Evolutionary conservation across 805 yeast species (phyloP), one percentile per base, ranked within the genome.

Genomic region (Wickerhamiella bombiphila): DNA sequence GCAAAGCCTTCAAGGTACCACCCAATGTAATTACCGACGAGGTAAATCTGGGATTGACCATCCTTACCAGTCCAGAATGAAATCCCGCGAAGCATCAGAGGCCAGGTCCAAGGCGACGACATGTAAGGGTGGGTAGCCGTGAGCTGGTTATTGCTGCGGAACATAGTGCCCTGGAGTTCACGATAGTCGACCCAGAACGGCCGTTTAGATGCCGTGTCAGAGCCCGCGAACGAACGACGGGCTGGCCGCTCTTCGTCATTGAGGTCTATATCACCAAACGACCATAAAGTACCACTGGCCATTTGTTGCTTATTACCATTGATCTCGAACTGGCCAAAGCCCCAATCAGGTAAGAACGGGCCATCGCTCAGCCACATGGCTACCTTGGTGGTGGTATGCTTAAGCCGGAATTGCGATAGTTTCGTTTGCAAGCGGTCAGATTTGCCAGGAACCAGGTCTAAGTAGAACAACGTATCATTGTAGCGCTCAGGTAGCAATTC

Each of bases 81-180:
- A 29, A 91, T 96, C 49, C 98, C 98, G 13, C 81, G 72, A 38
- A 78, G 58, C 39, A 91, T 70, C 44, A 81, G 66, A 15, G 98
- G 98, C 98, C 98, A 91, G 5, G 77, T 63, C 46, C 74, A 70
- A 2, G 98, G 98, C 44, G 74, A 76, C 3, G 96, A 83, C 7
- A 96, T 94, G 64, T 81, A 91, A 33, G 98, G 98, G 60, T 91
- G 98, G 19, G 80, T 83, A 13, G 86, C 69, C 1, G 85, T 69
- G 47, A 91, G 67, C 48, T 77, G 75, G 62, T 88, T 91, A 63
- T 91, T 91, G 53, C 86, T 94, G 44, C 74, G 72, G 66, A 91
- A 85, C 98, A 91, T 91, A 42, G 71, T 66, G 22, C 66, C 59
- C 62, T 91, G 98, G 44, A 86, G 66, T 60, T 91, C 97, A 60